phyloP scores from a whole-genome alignment of 139 green algal genomes.

The Pleodorina starrii region DNA sequence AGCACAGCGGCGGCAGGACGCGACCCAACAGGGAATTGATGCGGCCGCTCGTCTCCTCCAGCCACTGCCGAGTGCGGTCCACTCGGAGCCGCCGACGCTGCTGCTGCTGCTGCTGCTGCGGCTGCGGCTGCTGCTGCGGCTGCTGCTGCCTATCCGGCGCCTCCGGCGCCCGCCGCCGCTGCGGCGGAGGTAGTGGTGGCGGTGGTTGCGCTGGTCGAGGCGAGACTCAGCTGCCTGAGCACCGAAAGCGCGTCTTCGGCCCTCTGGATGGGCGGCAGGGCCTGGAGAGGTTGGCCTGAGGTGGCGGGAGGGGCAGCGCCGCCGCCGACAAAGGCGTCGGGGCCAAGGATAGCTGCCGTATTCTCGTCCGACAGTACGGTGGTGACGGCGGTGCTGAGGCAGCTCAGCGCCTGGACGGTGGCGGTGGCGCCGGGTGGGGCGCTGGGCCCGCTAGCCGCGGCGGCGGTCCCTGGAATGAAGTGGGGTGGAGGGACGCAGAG shows the following conservation, averaged over 20 bases:
- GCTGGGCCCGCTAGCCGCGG: conserved; percentile 5
- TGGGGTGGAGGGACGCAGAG: neutral
- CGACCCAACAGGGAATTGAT: conserved; percentile 65
- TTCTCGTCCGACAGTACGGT: neutral
- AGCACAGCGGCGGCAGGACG: conserved; percentile 71
- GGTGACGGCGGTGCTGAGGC: neutral
- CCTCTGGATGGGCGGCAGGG: neutral
- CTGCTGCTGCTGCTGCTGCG: neutral
- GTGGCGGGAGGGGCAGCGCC: neutral
- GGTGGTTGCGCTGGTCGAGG: conserved; percentile 12
- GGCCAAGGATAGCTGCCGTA: neutral
- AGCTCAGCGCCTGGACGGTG: neutral
- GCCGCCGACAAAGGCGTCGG: neutral
- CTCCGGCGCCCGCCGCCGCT: neutral
- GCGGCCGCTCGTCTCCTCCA: conserved; percentile 49
- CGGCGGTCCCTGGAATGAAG: neutral
- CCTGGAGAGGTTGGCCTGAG: neutral
- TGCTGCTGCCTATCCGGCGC: too few species aligned
- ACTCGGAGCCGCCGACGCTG: conserved; percentile 50
- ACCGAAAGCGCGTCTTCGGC: neutral
- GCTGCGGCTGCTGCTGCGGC: too few species aligned
- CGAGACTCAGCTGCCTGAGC: conserved; percentile 8
- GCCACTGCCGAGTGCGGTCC: conserved; percentile 62
- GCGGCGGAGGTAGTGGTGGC: neutral
- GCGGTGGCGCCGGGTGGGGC: conserved; percentile 31